phyloP scores from a whole-genome alignment of 331 rosid genomes.

The Cydonia oblonga region DNA sequence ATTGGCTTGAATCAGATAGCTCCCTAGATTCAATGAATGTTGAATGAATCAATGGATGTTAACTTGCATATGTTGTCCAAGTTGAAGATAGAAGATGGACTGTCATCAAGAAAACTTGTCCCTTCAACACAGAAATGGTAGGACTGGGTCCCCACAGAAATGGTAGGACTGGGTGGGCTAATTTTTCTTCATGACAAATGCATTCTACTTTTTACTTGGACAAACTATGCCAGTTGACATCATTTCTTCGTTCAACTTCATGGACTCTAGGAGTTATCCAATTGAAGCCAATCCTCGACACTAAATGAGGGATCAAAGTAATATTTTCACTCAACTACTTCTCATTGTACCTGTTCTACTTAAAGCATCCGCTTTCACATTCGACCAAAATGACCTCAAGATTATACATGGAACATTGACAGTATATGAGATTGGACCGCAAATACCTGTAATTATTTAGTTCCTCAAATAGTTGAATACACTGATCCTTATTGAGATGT shows the following conservation, averaged over 20 bases:
- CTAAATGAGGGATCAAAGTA: background rate
- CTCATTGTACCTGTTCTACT: background rate
- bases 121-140: background rate
- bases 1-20: background rate
- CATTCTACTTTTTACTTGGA: background rate
- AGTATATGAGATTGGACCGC: background rate
- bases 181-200: background rate
- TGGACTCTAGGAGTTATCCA: background rate
- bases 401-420: background rate
- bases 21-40: background rate
- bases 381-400: background rate
- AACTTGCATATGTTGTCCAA: background rate
- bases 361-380: background rate
- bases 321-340: background rate
- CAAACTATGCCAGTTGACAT: background rate
- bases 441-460: constrained; percentile 74
- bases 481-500: constrained; percentile 55
- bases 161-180: background rate
- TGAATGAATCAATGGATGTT: background rate
- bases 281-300: background rate
- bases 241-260: background rate
- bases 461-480: constrained; percentile 72
- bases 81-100: background rate
- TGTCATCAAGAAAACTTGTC: background rate
- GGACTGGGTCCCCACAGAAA: background rate